Conservation (phyloP, 495 filamentous ascomycete genomes). For the Aspergillus homomorphus region DNA sequence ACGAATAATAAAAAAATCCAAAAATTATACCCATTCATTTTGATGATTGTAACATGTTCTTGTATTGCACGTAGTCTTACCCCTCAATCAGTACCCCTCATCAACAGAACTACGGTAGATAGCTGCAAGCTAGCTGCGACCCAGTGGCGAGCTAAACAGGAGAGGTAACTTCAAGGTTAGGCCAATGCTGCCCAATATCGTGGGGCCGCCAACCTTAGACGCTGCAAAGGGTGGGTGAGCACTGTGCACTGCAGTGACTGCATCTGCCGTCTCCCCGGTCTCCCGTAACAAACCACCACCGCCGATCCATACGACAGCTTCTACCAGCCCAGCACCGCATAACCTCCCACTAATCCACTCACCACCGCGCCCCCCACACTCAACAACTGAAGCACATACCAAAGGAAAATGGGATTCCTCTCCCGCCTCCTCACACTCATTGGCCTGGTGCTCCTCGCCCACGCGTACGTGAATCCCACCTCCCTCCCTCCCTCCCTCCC, state of each 20-base stretch:
- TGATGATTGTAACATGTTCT: no score
- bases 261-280: not conserved
- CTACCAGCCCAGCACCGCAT: not conserved
- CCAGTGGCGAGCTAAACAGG: not conserved
- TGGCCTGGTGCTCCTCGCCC: conserved; percentile 64
- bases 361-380: not conserved
- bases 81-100: not conserved
- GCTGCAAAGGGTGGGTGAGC: no score
- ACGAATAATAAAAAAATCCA: conserved; percentile 26
- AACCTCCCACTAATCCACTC: not conserved
- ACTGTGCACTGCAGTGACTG: not conserved
- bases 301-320: not conserved
- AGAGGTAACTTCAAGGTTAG: no score
- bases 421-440: conserved; percentile 61
- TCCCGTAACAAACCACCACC: not conserved
- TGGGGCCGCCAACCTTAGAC: not conserved
- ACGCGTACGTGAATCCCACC: conserved; percentile 57
- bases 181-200: not conserved
- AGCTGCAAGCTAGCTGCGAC: not conserved
- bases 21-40: conserved; percentile 20
- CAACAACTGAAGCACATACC: conserved; percentile 5
- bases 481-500: not conserved
- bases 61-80: not conserved
- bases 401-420: conserved; percentile 61
- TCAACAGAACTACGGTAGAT: not conserved